Conservation (phyloP, 768 basidiomycete genomes). For the Tylopilus cervinicoccineus region DNA sequence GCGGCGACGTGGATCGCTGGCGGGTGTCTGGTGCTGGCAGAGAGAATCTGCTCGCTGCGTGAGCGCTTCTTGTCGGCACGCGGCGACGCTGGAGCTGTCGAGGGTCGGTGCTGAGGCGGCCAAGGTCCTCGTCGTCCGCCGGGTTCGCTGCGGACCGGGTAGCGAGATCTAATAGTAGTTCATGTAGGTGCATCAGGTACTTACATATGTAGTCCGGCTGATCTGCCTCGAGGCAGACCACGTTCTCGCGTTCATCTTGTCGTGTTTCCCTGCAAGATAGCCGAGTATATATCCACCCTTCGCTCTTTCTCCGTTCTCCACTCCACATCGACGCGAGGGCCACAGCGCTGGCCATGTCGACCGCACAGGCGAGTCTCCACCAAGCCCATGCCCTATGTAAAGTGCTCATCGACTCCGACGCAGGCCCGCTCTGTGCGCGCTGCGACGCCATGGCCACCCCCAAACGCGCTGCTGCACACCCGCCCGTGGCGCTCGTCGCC, state of each 20-base stretch:
- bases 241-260: conserved; percentile 22
- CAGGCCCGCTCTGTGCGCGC: conserved; percentile 20
- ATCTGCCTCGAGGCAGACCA: conserved; percentile 17
- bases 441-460: conserved; percentile 3
- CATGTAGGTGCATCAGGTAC: conserved; percentile 12
- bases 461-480: conserved; percentile 10
- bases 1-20: conserved; percentile 2
- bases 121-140: neutral
- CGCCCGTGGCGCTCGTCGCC: conserved; percentile 31
- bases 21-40: neutral
- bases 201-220: neutral
- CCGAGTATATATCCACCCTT: conserved; percentile 2
- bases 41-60: neutral
- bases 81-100: neutral
- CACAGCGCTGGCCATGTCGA: neutral
- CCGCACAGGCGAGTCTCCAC: conserved; percentile 14
- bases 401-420: neutral
- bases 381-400: neutral
- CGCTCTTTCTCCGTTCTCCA: neutral
- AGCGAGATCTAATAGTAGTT: neutral
- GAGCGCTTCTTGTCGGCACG: neutral
- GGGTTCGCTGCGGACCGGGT: neutral
- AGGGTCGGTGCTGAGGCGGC: neutral
- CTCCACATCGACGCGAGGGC: conserved; percentile 9
- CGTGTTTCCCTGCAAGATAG: conserved; percentile 10